Base-by-base conservation (phyloP, 805 yeast species). In the Candida fluviatilis region DNA sequence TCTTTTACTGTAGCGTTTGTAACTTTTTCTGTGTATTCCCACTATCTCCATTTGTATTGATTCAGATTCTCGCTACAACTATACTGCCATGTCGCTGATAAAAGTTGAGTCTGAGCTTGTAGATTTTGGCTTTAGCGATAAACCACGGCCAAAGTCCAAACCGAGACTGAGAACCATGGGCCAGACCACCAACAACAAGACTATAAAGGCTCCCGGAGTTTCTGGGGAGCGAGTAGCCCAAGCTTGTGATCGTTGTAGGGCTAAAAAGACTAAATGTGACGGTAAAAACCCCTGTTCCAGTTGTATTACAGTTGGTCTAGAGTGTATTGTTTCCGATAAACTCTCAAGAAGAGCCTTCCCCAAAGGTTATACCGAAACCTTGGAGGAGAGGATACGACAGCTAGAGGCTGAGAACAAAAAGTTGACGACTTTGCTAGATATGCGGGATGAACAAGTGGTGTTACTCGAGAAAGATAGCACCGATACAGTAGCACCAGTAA, bases 241-340 rank as follows among this genome's bases (percentile, higher is more conserved):
- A 55, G 95, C 95, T 0, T 88, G 96, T 59, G 96, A 88, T 55
- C 64, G 97, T 36, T 89, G 96, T 54, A 66, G 96, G 36, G 77
- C 85, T 35, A 85, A 84, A 53, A 85, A 85, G 58, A 80, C 83
- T 10, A 75, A 80, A 41, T 84, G 95, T 63, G 91, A 84, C 49
- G 93, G 93, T 1, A 73, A 75, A 40, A 73, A 78, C 41, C 84
- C 84, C 3, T 89, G 97, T 57, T 76, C 91, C 0, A 83, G 84
- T 42, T 89, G 97, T 66, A 80, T 78, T 10, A 73, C 80, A 5
- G 93, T 86, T 3, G 96, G 96, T 3, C 74, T 89, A 41, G 91
- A 86, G 46, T 89, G 97, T 59, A 82, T 82, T 40, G 84, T 87
- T n/a, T 80, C 90, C 13, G 96, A 89, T 55, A 82, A 83, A 49